Conservation (phyloP, 2,329 filamentous ascomycete genomes). For the Colletotrichum sp. region DNA sequence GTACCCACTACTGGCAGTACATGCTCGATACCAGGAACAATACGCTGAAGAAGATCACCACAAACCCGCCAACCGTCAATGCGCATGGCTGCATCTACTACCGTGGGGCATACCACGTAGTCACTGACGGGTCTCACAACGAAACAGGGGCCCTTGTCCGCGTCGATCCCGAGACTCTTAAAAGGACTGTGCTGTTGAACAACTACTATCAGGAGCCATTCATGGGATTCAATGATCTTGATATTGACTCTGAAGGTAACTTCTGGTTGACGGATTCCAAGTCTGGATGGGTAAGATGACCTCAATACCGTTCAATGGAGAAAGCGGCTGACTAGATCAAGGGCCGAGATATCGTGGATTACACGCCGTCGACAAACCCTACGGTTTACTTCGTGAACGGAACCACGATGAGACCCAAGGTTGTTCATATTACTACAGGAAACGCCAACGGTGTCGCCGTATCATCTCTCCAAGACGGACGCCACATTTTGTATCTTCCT, state of each 20-base stretch:
- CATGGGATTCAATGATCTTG: neutral
- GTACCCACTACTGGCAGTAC: conserved; percentile 2
- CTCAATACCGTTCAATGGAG: accelerated
- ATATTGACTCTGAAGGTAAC: neutral
- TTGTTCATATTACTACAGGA: neutral
- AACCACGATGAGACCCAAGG: neutral
- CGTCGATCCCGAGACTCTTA: neutral
- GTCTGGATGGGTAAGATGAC: neutral
- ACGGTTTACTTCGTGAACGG: neutral
- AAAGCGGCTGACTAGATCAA: neutral
- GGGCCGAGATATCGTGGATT: neutral
- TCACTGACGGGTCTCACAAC: neutral
- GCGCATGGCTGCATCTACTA: neutral
- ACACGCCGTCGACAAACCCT: neutral
- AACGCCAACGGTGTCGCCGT: neutral
- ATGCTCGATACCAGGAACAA: neutral
- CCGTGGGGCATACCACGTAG: neutral
- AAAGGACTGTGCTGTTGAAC: neutral
- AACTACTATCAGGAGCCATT: conserved; percentile 1
- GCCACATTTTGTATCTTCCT: neutral
- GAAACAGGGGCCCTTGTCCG: neutral
- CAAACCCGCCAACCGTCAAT: neutral
- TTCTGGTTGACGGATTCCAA: neutral
- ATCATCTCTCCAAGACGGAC: neutral
- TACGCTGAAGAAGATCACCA: neutral